phyloP scores from a whole-genome alignment of 225 moss, liverwort and hornwort genomes.

The Climacium dendroides region DNA sequence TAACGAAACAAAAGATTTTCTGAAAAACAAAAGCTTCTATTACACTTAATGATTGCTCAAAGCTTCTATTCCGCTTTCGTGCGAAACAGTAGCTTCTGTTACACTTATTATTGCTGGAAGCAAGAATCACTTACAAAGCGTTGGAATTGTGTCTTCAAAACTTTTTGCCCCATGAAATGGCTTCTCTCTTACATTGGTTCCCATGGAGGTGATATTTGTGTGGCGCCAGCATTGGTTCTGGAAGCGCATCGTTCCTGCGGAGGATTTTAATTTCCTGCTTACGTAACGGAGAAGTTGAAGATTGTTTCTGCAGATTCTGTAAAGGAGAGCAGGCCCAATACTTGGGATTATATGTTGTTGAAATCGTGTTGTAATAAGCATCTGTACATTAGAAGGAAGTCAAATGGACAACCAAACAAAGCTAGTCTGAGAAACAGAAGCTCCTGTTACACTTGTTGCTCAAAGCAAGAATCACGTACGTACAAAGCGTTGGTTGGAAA shows the following conservation, averaged over 20 bases:
- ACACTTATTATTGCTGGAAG: neutral
- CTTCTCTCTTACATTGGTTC: neutral
- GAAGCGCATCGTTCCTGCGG: neutral
- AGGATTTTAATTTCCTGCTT: neutral
- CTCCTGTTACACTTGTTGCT: neutral
- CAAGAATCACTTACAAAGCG: neutral
- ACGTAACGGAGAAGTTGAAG: no score
- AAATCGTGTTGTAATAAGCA: neutral
- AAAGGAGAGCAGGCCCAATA: neutral
- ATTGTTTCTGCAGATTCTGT: neutral
- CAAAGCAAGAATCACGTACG: neutral
- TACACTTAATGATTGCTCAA: neutral
- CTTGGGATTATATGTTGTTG: neutral
- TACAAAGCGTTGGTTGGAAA: no score
- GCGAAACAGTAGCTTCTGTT: neutral
- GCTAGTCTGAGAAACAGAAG: neutral
- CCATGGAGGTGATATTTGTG: slow-evolving; percentile 19
- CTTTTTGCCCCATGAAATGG: neutral
- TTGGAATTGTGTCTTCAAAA: neutral
- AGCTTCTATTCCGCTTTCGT: neutral
- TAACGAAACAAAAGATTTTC: neutral
- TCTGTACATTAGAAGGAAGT: neutral
- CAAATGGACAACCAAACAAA: no score
- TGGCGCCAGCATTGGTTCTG: slow-evolving; percentile 32
- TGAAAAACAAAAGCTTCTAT: neutral